These are phyloP conservation scores for Trametes versicolor DNA, from an alignment of 1,284 basidiomycete species.

Conservation along the genomic window DNA sequence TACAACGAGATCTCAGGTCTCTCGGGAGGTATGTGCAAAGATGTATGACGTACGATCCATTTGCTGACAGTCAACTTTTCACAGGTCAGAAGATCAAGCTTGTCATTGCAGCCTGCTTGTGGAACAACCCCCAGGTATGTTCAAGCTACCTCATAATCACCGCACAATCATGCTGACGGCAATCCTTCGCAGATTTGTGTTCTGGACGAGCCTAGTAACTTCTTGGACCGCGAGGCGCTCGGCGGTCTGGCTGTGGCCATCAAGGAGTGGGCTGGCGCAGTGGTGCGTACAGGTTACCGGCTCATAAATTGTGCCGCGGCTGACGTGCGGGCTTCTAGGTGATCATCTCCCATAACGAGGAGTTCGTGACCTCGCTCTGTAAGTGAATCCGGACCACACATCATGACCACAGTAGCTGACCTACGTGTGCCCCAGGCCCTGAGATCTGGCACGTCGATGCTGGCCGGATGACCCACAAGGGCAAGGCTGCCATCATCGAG, in stretches of 20 bases:
- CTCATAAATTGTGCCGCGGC: slow-evolving; percentile 30
- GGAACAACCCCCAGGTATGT: slow-evolving; percentile 91
- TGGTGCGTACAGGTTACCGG: slow-evolving; percentile 60
- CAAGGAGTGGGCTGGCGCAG: slow-evolving; percentile 95
- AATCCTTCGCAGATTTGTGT: slow-evolving; percentile 63
- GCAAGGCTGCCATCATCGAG: slow-evolving; percentile 87
- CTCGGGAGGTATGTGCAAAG: slow-evolving; percentile 73
- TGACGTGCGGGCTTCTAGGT: slow-evolving; percentile 57
- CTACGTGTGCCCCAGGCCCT: slow-evolving; percentile 57
- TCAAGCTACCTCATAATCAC: not conserved
- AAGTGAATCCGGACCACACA: slow-evolving; percentile 44
- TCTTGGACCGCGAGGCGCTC: slow-evolving; percentile 90
- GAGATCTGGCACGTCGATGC: slow-evolving; percentile 87
- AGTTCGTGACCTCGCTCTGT: slow-evolving; percentile 92
- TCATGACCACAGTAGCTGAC: slow-evolving; percentile 14
- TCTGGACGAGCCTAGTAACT: slow-evolving; percentile 97
- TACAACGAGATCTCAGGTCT: slow-evolving; percentile 96
- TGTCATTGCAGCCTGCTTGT: slow-evolving; percentile 93
- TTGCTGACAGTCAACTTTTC: not conserved
- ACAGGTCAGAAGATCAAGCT: slow-evolving; percentile 96
- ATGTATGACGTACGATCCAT: not conserved
- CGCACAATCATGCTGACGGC: slow-evolving; percentile 1
- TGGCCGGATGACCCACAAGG: slow-evolving; percentile 87
- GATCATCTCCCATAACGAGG: slow-evolving; percentile 96
- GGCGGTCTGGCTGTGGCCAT: slow-evolving; percentile 97